Evolutionary conservation across 169 alveolate genomes (phyloP), one percentile per base, ranked within the genome.

Genomic region (Eimeria maxima): DNA sequence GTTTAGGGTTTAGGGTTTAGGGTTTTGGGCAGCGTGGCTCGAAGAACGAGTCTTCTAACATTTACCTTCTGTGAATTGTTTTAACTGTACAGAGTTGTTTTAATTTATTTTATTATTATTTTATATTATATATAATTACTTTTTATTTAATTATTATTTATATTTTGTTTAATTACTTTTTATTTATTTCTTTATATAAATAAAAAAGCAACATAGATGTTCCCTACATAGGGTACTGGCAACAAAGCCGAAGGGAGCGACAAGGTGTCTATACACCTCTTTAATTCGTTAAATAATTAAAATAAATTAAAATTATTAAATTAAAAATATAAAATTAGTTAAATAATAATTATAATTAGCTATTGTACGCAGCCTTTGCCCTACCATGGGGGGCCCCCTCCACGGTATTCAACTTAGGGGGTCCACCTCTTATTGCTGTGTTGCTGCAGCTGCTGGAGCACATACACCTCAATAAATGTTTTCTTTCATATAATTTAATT

Each of bases 1-100:
- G n/a, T n/a, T n/a, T n/a, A n/a, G n/a, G 74, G 74, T 65, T 65
- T 65, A 65, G 74, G 74, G 57, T 50, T 50, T 50, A 50, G 57
- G 74, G 24, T 65, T 65, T 65, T 8, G 74, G 74, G 74, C 8
- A n/a, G n/a, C n/a, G n/a, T n/a, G n/a, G n/a, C n/a, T n/a, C n/a
- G n/a, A n/a, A n/a, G n/a, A n/a, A n/a, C n/a, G n/a, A n/a, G n/a
- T n/a, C n/a, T n/a, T n/a, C n/a, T n/a, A n/a, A n/a, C n/a, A n/a
- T n/a, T n/a, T n/a, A n/a, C n/a, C n/a, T n/a, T n/a, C n/a, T n/a
- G n/a, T n/a, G n/a, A n/a, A n/a, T n/a, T n/a, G n/a, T n/a, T n/a
- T n/a, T n/a, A n/a, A n/a, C n/a, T n/a, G n/a, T n/a, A n/a, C n/a
- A n/a, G n/a, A n/a, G n/a, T n/a, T n/a, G n/a, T n/a, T n/a, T n/a